Evolutionary conservation across 1,139 yeast species (phyloP), one percentile per base, ranked within the genome.

Genomic region (Hyphopichia fennica): DNA sequence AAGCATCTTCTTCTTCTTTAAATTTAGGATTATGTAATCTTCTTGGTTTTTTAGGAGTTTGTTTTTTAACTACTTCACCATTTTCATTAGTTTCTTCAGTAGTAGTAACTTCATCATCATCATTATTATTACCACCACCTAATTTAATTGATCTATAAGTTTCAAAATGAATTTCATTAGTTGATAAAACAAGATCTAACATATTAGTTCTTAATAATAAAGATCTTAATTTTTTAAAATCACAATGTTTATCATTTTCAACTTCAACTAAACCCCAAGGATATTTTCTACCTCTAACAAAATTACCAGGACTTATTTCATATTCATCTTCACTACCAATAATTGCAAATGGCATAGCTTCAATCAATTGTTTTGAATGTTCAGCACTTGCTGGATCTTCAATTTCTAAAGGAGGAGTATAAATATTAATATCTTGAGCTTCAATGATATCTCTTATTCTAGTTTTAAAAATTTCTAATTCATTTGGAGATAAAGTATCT

Each of bases 221-320:
- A 52, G 91, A 81, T 68, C 99, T 84, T 59, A 93, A 77, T 65
- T 90, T 90, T 65, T 89, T 84, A 72, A 95, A 93, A 67, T 93
- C 99, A 69, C 97, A 91, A 63, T 93, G 98, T 47, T 79, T 78
- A 60, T 91, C 98, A 65, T 93, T 93, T 65, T 93, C 99, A 41
- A 93, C 96, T 65, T 93, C 98, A 40, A 93, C 98, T 42, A 88
- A 75, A 35, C 99, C 99, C 99, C 99, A 93, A 48, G 96, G 91
- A 62, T 93, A 93, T 63, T 88, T 88, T 67, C 99, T 84, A 37
- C 96, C 99, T 50, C 87, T 79, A 38, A 89, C 91, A 49, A 79
- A 72, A 50, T 80, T 77, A 32, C 96, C 97, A 37, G 85, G 82
- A 19, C 82, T 75, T 40, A 84, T 75, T 58, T 88, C 91, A 48